Conservation (phyloP, 495 filamentous ascomycete species). For the Neurospora sublineolata region DNA sequence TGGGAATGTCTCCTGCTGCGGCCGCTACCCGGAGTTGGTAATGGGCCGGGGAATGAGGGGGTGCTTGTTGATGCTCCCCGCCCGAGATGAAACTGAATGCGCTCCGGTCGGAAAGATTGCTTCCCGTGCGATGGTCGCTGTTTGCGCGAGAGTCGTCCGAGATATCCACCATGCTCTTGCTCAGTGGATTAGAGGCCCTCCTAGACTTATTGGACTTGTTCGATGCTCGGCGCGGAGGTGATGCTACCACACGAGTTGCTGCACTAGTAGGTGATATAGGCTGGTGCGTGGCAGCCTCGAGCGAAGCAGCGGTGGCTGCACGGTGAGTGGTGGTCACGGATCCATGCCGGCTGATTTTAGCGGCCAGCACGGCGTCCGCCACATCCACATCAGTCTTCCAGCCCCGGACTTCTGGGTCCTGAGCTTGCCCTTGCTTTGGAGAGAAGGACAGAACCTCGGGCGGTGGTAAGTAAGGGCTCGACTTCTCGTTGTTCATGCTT, state of each 20-base stretch:
- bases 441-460: constrained; percentile 16
- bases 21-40: constrained; percentile 12
- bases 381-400: constrained; percentile 53
- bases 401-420: constrained; percentile 43
- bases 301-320: not conserved
- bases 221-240: constrained; percentile 10
- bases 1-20: constrained; percentile 11
- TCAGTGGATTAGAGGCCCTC: not conserved
- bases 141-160: constrained; percentile 23
- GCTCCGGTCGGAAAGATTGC: constrained; percentile 32
- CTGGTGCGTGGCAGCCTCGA: not conserved
- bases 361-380: constrained; percentile 35
- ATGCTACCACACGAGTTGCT: not conserved
- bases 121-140: constrained; percentile 26
- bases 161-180: not conserved
- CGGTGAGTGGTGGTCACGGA: constrained; percentile 7
- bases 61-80: constrained; percentile 1
- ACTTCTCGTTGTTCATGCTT: not conserved
- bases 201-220: not conserved
- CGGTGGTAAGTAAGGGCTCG: not conserved
- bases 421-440: constrained; percentile 8
- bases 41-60: not conserved
- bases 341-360: constrained; percentile 10
- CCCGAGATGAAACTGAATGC: constrained; percentile 21
- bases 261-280: not conserved